Base-by-base conservation (phyloP, 2,329 filamentous ascomycete genomes). In the Colletotrichum simmondsii region DNA sequence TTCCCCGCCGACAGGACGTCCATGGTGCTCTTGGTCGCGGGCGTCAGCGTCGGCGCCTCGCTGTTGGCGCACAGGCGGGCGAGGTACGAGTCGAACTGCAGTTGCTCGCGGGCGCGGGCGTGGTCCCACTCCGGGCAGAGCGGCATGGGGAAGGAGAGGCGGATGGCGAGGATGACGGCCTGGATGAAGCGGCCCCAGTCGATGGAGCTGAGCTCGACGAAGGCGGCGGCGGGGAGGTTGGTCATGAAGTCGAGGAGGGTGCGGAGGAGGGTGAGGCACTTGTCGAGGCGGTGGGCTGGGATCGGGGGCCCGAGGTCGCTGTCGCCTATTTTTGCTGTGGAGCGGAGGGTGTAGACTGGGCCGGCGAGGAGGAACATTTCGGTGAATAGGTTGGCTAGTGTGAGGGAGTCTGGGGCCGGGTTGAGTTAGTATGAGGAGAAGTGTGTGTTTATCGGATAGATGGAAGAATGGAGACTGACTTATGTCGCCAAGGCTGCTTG, bases 1-100 rank as follows among this genome's bases (percentile, higher is more conserved):
- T 81, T 82, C 56, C 86, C 83, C 0, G 87, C 88, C 0, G 83
- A 83, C 5, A 85, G 76, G 1, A 85, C 79, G 68, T 88, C 86
- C 52, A 83, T 83, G 52, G 77, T 80, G 54, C 77, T 81, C 11
- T 72, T 76, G 16, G 42, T 49, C 42, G 42, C 42, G 42, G 42
- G 42, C 5, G 75, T 75, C 2, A 77, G 70, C 28, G 77, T 76
- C 16, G 77, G 68, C 12, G 79, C 78, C 49, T 75, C 75, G 4
- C 54, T 54, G 11, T 59, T 61, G 26, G 78, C 72, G 46, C 80
- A 82, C 71, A 88, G 78, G 62, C 75, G 76, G 1, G 78, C 77
- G 11, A 89, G 76, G 68, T 85, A 85, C 7, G 76, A 74, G 7
- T 80, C 82, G 22, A 89, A 82, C 3, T 80, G 77, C 1, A 89